phyloP scores from a whole-genome alignment of 176 grass and related monocot species.

The Otatea glauca region DNA sequence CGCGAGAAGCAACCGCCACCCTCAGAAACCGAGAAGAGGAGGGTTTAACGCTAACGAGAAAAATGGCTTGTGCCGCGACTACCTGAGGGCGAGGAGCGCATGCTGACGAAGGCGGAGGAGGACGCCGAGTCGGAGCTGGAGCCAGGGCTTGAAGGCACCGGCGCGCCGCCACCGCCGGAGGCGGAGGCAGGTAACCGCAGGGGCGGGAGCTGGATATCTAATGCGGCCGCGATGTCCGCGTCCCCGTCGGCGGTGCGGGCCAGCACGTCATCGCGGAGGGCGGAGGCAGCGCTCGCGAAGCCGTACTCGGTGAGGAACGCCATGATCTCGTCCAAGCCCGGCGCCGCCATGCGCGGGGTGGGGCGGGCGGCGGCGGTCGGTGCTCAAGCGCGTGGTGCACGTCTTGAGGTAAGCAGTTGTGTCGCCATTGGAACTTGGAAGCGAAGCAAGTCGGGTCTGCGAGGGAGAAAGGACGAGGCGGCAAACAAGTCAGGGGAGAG shows the following conservation, averaged over 20 bases:
- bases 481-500: too few relatives aligned
- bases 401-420: constrained; percentile 48
- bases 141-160: constrained; percentile 39
- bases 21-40: constrained; percentile 22
- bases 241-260: constrained; percentile 41
- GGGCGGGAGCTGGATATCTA: constrained; percentile 58
- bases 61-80: constrained; percentile 33
- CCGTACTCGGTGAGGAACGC: constrained; percentile 85
- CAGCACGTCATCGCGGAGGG: constrained; percentile 85
- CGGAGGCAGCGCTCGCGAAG: constrained; percentile 76
- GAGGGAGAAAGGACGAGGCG: constrained; percentile 36
- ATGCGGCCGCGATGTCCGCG: neutral
- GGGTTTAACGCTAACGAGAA: constrained; percentile 35
- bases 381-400: constrained; percentile 20
- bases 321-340: constrained; percentile 77
- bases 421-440: constrained; percentile 63
- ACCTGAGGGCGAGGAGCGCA: constrained; percentile 84
- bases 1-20: neutral
- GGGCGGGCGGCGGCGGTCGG: neutral
- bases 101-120: constrained; percentile 90
- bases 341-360: constrained; percentile 61
- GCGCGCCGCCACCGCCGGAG: constrained; percentile 13
- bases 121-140: constrained; percentile 65
- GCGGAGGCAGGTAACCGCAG: constrained; percentile 50
- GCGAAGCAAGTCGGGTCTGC: constrained; percentile 52